These are phyloP conservation scores for Lojkania enalia DNA, from an alignment of 2,329 filamentous ascomycete genomes.

Conservation along the genomic window DNA sequence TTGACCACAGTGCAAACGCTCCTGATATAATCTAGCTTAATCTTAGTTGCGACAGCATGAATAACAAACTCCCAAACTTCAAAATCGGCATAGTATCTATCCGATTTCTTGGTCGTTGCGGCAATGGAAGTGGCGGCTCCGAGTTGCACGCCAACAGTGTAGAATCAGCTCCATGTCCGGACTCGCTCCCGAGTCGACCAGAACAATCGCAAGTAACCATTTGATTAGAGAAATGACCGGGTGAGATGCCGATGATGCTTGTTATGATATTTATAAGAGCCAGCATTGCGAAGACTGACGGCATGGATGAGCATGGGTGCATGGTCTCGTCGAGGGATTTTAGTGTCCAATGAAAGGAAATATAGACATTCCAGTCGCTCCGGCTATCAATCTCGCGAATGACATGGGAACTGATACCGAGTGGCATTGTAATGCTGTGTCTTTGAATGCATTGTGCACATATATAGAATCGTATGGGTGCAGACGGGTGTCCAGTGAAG, in stretches of 20 bases:
- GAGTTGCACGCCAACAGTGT: slow-evolving; percentile 13
- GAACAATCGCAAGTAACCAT: slow-evolving; percentile 12
- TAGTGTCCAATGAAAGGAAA: slow-evolving; percentile 17
- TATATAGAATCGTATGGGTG: too few species aligned
- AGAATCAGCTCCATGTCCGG: slow-evolving; percentile 12
- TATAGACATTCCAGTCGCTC: too few species aligned
- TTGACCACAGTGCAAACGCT: slow-evolving; percentile 8
- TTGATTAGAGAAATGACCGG: slow-evolving; percentile 10
- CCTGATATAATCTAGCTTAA: slow-evolving; percentile 14
- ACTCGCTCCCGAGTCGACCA: slow-evolving; percentile 9
- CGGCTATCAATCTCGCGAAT: too few species aligned
- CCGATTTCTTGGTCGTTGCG: slow-evolving; percentile 6
- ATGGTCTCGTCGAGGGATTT: slow-evolving; percentile 5
- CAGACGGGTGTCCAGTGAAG: too few species aligned
- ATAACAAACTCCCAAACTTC: slow-evolving; percentile 14
- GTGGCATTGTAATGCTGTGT: too few species aligned
- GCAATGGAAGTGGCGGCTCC: slow-evolving; percentile 14
- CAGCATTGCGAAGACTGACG: slow-evolving; percentile 14
- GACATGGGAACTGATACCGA: too few species aligned
- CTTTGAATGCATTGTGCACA: too few species aligned
- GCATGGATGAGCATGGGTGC: slow-evolving; percentile 9
- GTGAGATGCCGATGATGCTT: slow-evolving; percentile 10
- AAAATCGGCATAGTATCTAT: slow-evolving; percentile 11
- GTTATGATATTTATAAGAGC: slow-evolving; percentile 15
- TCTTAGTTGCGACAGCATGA: slow-evolving; percentile 10